Evolutionary conservation across 768 basidiomycete genomes (phyloP), one percentile per base, ranked within the genome.

Genomic region (Tulasnella sp.): DNA sequence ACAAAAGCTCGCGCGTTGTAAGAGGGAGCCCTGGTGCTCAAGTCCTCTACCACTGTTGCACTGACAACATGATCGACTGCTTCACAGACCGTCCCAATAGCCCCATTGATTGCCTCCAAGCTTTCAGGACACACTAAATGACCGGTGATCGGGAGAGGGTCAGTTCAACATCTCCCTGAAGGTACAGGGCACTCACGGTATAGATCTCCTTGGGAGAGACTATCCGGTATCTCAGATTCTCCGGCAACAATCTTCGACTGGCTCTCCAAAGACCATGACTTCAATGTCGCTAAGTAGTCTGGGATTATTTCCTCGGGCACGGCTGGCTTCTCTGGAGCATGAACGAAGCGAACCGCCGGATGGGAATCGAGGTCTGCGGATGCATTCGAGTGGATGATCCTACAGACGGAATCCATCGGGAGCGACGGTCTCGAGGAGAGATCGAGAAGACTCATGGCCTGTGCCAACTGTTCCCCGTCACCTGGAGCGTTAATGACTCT

Each of bases 41-140:
- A 30, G 4, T 41, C 24, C 19, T 54, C 21, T 2, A 38, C 52
- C 23, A 30, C n/a, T 5, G 7, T 21, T n/a, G 1, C 70, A 3
- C 66, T 67, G 65, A 29, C 63, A 17, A 66, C 45, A 9, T 84
- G 71, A 59, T 97, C 92, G 0, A 97, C 85, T 0, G 91, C 92
- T 71, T 95, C 85, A 69, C 89, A 93, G 0, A 91, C 81, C 0
- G 90, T 84, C 0, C 87, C 88, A 0, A 91, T 67, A 1, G 90
- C 86, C 0, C 88, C 88, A 68, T 85, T 80, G 32, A 95, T 84
- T 0, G 92, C 88, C 29, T 80, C 75, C 1, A 90, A 69, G 4
- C 88, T 88, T 51, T 76, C 78, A 0, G 84, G 82, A 65, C 86
- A 90, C n/a, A 95, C 89, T 91, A 49, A 3, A 9, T 38, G n/a